Percentiles rank a stretch among this genome's conserved stretches.
phyloP scores from a whole-genome alignment of 345 rosid genomes.

The Dipteronia sinensis region DNA sequence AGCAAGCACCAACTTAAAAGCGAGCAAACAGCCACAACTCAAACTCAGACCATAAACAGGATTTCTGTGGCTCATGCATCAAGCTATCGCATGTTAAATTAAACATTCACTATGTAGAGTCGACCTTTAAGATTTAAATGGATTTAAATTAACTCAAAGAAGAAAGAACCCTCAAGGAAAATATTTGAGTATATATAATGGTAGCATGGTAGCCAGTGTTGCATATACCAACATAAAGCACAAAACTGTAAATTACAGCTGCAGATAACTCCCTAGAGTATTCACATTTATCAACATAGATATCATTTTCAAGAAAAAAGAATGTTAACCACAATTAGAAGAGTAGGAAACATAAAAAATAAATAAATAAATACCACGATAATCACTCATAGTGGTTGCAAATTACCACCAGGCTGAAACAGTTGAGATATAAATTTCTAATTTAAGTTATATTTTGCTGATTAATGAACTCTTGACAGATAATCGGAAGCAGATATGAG shows the following conservation, averaged over 20 bases:
- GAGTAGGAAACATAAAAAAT: background rate
- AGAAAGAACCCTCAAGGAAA: background rate
- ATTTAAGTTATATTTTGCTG: background rate
- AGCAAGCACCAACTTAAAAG: conserved; percentile 2
- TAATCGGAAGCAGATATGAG: background rate
- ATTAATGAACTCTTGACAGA: background rate
- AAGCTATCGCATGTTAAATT: background rate
- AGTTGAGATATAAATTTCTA: no score
- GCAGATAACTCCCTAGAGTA: background rate
- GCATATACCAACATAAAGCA: background rate
- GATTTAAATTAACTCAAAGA: background rate
- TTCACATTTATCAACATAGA: background rate
- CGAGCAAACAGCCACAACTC: background rate
- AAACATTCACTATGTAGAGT: background rate
- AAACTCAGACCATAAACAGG: background rate
- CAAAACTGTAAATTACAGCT: background rate
- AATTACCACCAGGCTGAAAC: background rate
- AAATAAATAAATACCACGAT: background rate
- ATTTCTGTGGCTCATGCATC: background rate
- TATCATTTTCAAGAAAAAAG: background rate
- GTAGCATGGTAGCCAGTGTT: background rate
- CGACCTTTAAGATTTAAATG: background rate
- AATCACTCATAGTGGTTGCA: background rate
- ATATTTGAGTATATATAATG: background rate
- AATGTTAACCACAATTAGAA: background rate